phyloP scores from a whole-genome alignment of 768 basidiomycete species.

The Cyclocybe aegerita region DNA sequence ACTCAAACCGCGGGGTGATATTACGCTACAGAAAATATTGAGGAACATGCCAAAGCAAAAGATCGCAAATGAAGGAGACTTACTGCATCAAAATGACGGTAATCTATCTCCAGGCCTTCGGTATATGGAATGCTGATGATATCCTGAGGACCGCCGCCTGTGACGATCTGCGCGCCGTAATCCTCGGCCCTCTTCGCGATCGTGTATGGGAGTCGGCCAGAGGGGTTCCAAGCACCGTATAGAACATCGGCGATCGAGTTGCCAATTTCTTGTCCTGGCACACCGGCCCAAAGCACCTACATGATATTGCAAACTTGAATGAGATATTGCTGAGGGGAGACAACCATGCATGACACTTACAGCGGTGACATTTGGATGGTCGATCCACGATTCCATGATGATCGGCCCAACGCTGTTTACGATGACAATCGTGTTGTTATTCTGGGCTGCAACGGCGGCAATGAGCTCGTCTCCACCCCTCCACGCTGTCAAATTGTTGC shows the following conservation, averaged over 20 bases:
- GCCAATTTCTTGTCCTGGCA: conserved; percentile 66
- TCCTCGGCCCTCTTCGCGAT: conserved; percentile 61
- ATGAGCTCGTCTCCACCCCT: conserved; percentile 67
- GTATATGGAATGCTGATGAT: conserved; percentile 53
- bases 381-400: conserved; percentile 62
- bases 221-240: conserved; percentile 65
- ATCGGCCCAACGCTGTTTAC: conserved; percentile 59
- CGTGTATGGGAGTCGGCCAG: conserved; percentile 70
- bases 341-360: conserved; percentile 39
- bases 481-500: conserved; percentile 32
- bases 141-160: conserved; percentile 31
- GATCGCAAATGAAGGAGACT: conserved; percentile 21
- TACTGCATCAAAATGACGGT: conserved; percentile 65
- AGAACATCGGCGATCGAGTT: conserved; percentile 66
- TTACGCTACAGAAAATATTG: conserved; percentile 41
- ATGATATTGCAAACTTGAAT: background rate
- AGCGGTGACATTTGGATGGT: conserved; percentile 67
- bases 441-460: conserved; percentile 57
- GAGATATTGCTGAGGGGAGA: conserved; percentile 12
- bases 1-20: conserved; percentile 78
- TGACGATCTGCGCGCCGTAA: conserved; percentile 50
- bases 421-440: conserved; percentile 69
- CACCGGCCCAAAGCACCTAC: conserved; percentile 60
- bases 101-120: conserved; percentile 65
- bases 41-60: background rate